These are phyloP conservation scores for Penicillium goetzii DNA, from an alignment of 495 filamentous ascomycete species.

Conservation along the genomic window DNA sequence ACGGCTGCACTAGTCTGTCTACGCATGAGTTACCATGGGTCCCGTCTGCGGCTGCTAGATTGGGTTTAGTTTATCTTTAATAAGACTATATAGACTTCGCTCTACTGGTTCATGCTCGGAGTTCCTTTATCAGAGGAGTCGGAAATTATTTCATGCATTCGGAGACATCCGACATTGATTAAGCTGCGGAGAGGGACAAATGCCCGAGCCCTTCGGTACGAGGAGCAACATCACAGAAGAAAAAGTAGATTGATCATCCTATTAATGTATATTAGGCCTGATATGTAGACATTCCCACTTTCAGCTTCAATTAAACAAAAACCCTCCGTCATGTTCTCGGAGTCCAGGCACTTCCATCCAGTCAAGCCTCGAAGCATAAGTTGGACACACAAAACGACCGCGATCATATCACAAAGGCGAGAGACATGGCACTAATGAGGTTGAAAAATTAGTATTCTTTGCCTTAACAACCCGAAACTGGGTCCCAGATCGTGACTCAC, in stretches of 20 bases:
- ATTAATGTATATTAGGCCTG: background rate
- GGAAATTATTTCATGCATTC: background rate
- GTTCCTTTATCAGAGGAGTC: no score
- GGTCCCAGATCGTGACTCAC: background rate
- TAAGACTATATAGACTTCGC: background rate
- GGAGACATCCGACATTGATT: background rate
- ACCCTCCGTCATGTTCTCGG: background rate
- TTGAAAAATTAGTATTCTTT: background rate
- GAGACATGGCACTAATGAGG: background rate
- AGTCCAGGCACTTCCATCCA: background rate
- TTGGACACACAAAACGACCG: background rate
- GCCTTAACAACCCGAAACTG: background rate
- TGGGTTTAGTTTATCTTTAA: background rate
- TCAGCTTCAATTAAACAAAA: background rate
- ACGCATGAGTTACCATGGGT: background rate
- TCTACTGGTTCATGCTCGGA: background rate
- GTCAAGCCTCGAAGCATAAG: background rate
- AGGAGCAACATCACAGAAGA: background rate
- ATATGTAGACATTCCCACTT: background rate
- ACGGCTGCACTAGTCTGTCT: no score
- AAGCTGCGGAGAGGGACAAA: background rate
- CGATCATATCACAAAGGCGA: background rate
- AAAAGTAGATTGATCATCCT: background rate
- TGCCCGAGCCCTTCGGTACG: background rate
- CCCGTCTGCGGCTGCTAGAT: background rate